Evolutionary conservation across 2,329 filamentous ascomycete species (phyloP).

Genomic region (Aspergillus neotritici): DNA sequence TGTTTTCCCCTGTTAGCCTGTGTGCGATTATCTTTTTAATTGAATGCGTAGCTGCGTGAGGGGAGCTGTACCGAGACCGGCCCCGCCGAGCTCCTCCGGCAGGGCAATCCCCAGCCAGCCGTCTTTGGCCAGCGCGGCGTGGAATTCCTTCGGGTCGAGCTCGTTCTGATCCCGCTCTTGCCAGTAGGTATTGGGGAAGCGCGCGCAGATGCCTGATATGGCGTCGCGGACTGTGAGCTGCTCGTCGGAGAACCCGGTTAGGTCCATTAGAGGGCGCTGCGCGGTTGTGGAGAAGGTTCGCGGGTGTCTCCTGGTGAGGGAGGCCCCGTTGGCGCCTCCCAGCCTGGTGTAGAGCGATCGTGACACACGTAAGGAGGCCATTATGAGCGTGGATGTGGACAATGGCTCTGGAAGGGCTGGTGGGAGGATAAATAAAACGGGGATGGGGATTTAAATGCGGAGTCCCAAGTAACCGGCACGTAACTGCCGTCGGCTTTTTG

Average conservation of each 20-base stretch:
- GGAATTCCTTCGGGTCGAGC: conserved; percentile 68
- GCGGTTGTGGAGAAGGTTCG: conserved; percentile 29
- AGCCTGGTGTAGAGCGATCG: too few relatives aligned
- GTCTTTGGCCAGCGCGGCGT: conserved; percentile 65
- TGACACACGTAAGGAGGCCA: too few relatives aligned
- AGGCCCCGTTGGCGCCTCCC: too few relatives aligned
- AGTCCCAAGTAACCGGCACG: conserved; percentile 4
- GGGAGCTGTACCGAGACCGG: conserved; percentile 52
- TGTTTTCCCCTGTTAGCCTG: conserved; percentile 24
- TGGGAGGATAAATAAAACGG: not conserved
- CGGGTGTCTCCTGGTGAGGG: too few relatives aligned
- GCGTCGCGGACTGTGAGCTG: conserved; percentile 69
- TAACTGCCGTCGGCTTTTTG: not conserved
- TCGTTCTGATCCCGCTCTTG: conserved; percentile 64
- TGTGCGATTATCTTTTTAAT: not conserved
- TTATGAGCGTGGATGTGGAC: too few relatives aligned
- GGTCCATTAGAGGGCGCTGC: conserved; percentile 58
- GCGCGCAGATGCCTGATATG: conserved; percentile 60
- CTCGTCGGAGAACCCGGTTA: conserved; percentile 64
- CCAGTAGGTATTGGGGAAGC: conserved; percentile 71
- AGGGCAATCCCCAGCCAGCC: conserved; percentile 80
- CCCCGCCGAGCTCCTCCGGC: conserved; percentile 67
- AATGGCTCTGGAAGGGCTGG: too few relatives aligned
- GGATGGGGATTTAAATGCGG: conserved; percentile 1
- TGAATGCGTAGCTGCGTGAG: too few relatives aligned